Evolutionary conservation across 2,329 filamentous ascomycete genomes (phyloP), one percentile per base, ranked within the genome.

Genomic region (Claviceps monticola): DNA sequence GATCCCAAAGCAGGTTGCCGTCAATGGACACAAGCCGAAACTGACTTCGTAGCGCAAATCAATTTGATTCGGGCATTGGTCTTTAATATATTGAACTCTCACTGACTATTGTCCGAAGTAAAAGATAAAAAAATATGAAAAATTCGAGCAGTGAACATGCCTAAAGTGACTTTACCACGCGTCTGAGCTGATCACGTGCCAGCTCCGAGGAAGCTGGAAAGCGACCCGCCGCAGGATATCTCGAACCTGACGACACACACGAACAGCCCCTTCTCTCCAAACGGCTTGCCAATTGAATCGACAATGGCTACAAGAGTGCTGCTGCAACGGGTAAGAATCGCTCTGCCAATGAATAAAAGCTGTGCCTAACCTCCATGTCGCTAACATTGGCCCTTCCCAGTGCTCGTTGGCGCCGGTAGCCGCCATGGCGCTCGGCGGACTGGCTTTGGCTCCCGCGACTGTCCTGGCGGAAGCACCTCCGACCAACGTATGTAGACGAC

Each of bases 271-370:
- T 11, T 17, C 44, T 34, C 6, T 56, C 60, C n/a, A 39, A 44
- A 51, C 53, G 54, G 56, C 56, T 58, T 60, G 59, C 68, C 71
- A 72, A 75, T 74, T 74, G 71, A 71, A 68, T 17, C 42, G 29
- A 58, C 46, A 48, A 80, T 80, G 77, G 76, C 76, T 69, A 73
- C 76, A 62, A 75, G 76, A 78, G 70, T 79, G 68, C 69, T 80
- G 66, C 68, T 79, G 62, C 74, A 72, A 67, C 72, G 71, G 73
- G 77, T 80, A 63, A 65, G 70, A 46, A 45, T 14, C 1, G 9
- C 14, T 48, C 37, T 19, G n/a, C 3, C 8, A 34, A 4, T 34
- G 29, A 34, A 34, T 29, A 1, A 34, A 34, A 11, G 3, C 23
- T 7, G 49, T 50, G 51, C 51, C 55, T 56, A 50, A 53, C 50